Base-by-base conservation (phyloP, 2,329 filamentous ascomycete genomes). In the Zymoseptoria tritici region DNA sequence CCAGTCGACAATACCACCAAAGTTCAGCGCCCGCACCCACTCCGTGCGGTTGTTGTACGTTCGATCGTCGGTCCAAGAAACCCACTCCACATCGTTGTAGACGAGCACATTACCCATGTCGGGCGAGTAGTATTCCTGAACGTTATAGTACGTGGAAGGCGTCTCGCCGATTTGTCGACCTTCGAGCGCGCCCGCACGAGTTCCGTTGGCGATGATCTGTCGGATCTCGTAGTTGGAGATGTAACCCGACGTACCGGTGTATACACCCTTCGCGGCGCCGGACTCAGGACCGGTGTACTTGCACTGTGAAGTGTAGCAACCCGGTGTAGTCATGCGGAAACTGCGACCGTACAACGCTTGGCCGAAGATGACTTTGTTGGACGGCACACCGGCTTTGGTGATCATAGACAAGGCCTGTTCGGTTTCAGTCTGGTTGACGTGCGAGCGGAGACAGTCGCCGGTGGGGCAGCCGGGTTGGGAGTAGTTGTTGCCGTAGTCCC, bases 271-370 rank as follows among this genome's bases (percentile, higher is more conserved):
- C 6, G 60, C 62, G 4, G 73, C 74, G 4, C 62, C 63, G 2
- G 68, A 72, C 6, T 57, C 26, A 11, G 64, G 59, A 46, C 70
- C 69, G 4, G 64, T 68, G 55, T 64, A 73, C 13, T 60, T 66
- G 58, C 70, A 73, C 16, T 59, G 62, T 2, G 60, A 60, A 1
- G 61, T 65, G n/a, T 51, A 60, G 57, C 73, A 75, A n/a, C 54
- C 50, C 3, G 61, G 53, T 36, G 29, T 49, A 16, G 70, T 67
- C 61, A 77, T 73, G n/a, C 85, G 80, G 72, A 96, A 96, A 0
- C 88, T 84, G 36, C 90, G 87, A 2, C 91, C 92, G 71, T 96
- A 96, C n/a, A 96, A 78, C 2, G 91, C 90, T 86, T 95, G 91
- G 3, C 91, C 91, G 19, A 96, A 73, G 4, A 94, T 87, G 57